Conservation (phyloP, 129 eudicot species). For the Dittrichia graveolens region DNA sequence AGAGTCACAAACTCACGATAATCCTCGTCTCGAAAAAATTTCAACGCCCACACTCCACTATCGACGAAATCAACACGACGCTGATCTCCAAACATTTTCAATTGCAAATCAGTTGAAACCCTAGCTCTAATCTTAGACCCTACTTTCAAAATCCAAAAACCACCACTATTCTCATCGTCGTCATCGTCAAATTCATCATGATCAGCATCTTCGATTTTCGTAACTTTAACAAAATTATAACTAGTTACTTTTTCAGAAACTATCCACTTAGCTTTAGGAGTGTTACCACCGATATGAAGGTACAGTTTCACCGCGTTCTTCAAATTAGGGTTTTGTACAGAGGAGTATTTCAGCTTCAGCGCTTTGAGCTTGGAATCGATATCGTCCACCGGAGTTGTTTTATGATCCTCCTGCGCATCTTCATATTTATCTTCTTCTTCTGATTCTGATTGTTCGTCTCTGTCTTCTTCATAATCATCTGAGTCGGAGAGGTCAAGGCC, state of each 20-base stretch:
- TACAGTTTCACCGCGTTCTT: conserved; percentile 73
- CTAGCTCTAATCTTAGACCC: conserved; percentile 69
- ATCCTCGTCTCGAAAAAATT: conserved; percentile 58
- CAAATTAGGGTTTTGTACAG: conserved; percentile 30
- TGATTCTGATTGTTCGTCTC: conserved; percentile 28
- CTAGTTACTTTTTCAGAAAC: conserved; percentile 54
- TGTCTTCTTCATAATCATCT: conserved; percentile 52
- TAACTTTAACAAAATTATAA: conserved; percentile 50
- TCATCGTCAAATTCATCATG: conserved; percentile 40
- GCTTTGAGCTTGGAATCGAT: conserved; percentile 62
- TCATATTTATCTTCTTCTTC: conserved; percentile 36
- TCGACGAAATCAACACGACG: conserved; percentile 85
- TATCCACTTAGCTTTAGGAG: conserved; percentile 85
- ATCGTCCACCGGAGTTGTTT: conserved; percentile 48
- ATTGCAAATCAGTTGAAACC: conserved; percentile 82
- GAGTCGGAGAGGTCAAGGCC: conserved; percentile 84
- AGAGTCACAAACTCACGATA: conserved; percentile 58
- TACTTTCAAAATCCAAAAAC: conserved; percentile 73
- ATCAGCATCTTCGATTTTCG: conserved; percentile 26
- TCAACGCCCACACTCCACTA: conserved; percentile 88
- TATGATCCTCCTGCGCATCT: conserved; percentile 45
- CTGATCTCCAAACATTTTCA: conserved; percentile 92
- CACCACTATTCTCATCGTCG: conserved; percentile 29
- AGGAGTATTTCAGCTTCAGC: conserved; percentile 63
- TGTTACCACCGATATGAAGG: conserved; percentile 79